phyloP scores from a whole-genome alignment of 129 eudicot genomes.

The Saussurea involucrata region DNA sequence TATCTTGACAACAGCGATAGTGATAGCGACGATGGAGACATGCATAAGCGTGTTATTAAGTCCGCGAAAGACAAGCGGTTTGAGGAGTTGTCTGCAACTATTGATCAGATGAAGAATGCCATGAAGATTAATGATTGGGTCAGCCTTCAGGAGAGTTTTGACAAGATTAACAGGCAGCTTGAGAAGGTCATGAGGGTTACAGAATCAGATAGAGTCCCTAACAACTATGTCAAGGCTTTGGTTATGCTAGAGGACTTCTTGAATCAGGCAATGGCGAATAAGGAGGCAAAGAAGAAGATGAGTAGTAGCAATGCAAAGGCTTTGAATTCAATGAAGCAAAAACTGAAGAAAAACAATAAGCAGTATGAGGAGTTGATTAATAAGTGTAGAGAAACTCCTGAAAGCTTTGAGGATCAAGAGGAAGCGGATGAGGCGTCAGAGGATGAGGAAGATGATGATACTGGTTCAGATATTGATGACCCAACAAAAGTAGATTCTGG shows the following conservation, averaged over 20 bases:
- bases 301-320: slow-evolving; percentile 89
- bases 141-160: slow-evolving; percentile 71
- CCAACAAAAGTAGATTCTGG: slow-evolving; percentile 26
- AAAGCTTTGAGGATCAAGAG: slow-evolving; percentile 50
- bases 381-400: slow-evolving; percentile 71
- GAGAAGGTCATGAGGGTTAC: slow-evolving; percentile 73
- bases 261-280: slow-evolving; percentile 67
- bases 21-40: slow-evolving; percentile 58
- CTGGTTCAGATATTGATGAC: slow-evolving; percentile 41
- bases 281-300: slow-evolving; percentile 90
- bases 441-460: slow-evolving; percentile 44
- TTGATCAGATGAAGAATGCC: slow-evolving; percentile 83
- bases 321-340: slow-evolving; percentile 79
- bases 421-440: slow-evolving; percentile 42
- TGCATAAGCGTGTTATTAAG: slow-evolving; percentile 51
- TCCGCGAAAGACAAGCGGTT: slow-evolving; percentile 74
- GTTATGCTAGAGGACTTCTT: slow-evolving; percentile 76
- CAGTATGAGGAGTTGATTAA: slow-evolving; percentile 63
- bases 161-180: slow-evolving; percentile 71
- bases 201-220: slow-evolving; percentile 51
- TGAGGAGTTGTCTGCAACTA: slow-evolving; percentile 63
- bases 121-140: slow-evolving; percentile 92
- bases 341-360: slow-evolving; percentile 77
- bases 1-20: slow-evolving; percentile 36
- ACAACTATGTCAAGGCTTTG: slow-evolving; percentile 60